These are phyloP conservation scores for Huntiella bhutanensis DNA, from an alignment of 2,329 filamentous ascomycete genomes.

Conservation along the genomic window DNA sequence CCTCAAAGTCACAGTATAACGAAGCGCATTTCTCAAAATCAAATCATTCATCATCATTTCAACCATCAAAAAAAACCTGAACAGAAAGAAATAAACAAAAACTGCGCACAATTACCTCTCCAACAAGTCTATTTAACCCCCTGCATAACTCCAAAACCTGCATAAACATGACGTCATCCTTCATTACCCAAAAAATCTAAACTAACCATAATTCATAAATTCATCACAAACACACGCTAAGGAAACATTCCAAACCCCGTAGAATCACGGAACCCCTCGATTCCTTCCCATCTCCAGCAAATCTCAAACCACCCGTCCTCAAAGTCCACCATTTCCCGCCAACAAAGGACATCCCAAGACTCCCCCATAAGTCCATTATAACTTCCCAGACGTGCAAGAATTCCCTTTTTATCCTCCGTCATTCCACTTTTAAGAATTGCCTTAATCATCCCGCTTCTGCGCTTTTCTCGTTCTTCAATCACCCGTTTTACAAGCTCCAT, in stretches of 20 bases:
- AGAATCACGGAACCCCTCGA: not conserved
- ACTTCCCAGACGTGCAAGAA: constrained; percentile 21
- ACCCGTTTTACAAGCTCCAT: constrained; percentile 26
- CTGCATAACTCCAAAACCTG: no score
- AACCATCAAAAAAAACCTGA: not conserved
- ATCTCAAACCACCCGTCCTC: constrained; percentile 4
- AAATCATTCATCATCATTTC: constrained; percentile 31
- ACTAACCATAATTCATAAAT: not conserved
- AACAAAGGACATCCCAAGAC: constrained; percentile 29
- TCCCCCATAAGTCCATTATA: constrained; percentile 23
- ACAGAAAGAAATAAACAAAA: not conserved
- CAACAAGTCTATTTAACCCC: no score
- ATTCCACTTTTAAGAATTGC: constrained; percentile 22
- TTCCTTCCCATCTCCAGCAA: not conserved
- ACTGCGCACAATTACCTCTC: not conserved
- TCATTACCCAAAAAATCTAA: not conserved
- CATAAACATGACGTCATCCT: not conserved
- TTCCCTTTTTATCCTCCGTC: constrained; percentile 17
- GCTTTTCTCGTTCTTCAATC: constrained; percentile 37
- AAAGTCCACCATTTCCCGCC: constrained; percentile 25
- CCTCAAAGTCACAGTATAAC: constrained; percentile 67
- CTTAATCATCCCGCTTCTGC: constrained; percentile 29
- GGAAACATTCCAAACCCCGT: constrained; percentile 9
- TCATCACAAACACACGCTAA: constrained; percentile 3
- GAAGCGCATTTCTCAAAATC: constrained; percentile 65